Evolutionary conservation across 768 basidiomycete genomes (phyloP).

Genomic region (Mrakia frigida): DNA sequence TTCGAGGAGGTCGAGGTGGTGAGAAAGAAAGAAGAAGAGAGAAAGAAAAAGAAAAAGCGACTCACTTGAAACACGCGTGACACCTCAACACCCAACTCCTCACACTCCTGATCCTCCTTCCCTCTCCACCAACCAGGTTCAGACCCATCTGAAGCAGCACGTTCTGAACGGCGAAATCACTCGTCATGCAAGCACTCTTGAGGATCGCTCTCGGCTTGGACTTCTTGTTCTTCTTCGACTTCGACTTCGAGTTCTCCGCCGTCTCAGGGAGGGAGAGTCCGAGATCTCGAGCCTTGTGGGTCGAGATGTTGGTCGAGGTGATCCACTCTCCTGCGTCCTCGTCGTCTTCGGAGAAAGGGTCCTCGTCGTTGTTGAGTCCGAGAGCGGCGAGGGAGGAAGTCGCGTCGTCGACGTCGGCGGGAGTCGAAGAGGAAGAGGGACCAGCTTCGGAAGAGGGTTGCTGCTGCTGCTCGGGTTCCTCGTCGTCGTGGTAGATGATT

Average conservation of each 20-base stretch:
- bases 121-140: slow-evolving; percentile 80
- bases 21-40: not conserved
- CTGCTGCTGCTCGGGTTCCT: slow-evolving; percentile 49
- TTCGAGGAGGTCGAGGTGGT: not conserved
- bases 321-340: slow-evolving; percentile 83
- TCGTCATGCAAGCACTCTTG: slow-evolving; percentile 86
- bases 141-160: slow-evolving; percentile 91
- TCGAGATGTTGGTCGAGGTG: slow-evolving; percentile 75
- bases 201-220: slow-evolving; percentile 43
- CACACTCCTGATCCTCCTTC: slow-evolving; percentile 80
- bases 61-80: slow-evolving; percentile 98
- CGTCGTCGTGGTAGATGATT: slow-evolving; percentile 11
- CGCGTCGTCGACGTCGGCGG: slow-evolving; percentile 30
- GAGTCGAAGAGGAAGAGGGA: slow-evolving; percentile 24
- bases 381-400: slow-evolving; percentile 24
- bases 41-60: slow-evolving; percentile 29
- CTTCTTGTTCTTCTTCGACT: slow-evolving; percentile 28
- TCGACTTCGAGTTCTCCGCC: slow-evolving; percentile 33
- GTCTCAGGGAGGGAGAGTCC: slow-evolving; percentile 63
- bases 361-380: slow-evolving; percentile 56
- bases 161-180: slow-evolving; percentile 99
- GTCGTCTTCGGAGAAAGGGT: slow-evolving; percentile 67
- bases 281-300: slow-evolving; percentile 82
- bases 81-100: slow-evolving; percentile 95
- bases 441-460: slow-evolving; percentile 31